phyloP scores from a whole-genome alignment of 345 rosid genomes.

The Eucalyptus albens region DNA sequence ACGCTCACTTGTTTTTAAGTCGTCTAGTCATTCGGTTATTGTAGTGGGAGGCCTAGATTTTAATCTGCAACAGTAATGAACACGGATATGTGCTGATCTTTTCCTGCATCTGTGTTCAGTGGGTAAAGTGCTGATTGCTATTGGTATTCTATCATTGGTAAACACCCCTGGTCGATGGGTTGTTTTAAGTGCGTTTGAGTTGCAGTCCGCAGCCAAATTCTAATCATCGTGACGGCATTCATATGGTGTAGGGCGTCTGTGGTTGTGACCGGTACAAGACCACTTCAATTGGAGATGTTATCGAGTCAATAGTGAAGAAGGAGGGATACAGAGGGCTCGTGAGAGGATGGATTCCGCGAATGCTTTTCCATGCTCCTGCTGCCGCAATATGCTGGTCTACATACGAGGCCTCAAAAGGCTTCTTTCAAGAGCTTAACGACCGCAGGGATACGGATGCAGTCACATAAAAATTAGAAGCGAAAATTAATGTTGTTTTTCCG shows the following conservation, averaged over 20 bases:
- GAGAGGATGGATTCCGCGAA: conserved; percentile 95
- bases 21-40: not conserved
- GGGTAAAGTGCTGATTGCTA: not conserved
- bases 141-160: not conserved
- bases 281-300: conserved; percentile 60
- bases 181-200: not conserved
- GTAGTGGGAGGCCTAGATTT: not conserved
- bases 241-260: conserved; percentile 63
- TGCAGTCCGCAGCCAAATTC: not conserved
- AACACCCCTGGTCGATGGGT: not conserved
- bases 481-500: not conserved
- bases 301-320: conserved; percentile 49
- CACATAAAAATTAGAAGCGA: not conserved
- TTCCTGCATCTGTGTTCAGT: not conserved
- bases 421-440: conserved; percentile 46
- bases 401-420: conserved; percentile 66
- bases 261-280: conserved; percentile 84
- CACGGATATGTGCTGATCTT: not conserved
- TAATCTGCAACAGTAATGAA: not conserved
- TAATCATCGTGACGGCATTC: not conserved
- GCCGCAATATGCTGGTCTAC: conserved; percentile 98
- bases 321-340: conserved; percentile 80
- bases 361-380: conserved; percentile 99
- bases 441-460: not conserved
- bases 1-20: not conserved